These are phyloP conservation scores for Gossypium aridum DNA, from an alignment of 441 rosid species.

Conservation along the genomic window DNA sequence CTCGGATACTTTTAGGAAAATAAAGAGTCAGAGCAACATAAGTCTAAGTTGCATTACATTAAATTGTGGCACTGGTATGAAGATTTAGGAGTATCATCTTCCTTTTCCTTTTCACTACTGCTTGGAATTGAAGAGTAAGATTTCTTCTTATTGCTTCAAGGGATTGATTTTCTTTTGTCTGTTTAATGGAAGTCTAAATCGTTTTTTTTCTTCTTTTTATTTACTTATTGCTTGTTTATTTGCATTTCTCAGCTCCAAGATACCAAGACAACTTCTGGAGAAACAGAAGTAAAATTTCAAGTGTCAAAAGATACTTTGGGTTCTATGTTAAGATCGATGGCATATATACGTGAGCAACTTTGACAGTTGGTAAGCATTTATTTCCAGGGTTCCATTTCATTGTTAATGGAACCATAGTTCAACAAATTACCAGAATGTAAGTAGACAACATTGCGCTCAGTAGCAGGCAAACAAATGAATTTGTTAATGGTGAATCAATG, in stretches of 20 bases:
- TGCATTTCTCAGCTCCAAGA: slow-evolving; percentile 45
- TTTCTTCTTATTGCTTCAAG: too few relatives aligned
- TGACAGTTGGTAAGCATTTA: slow-evolving; percentile 32
- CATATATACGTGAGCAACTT: slow-evolving; percentile 50
- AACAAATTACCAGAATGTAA: neutral
- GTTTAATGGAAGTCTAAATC: too few relatives aligned
- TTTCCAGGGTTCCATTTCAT: neutral
- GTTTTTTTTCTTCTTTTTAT: neutral
- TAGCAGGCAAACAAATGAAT: neutral
- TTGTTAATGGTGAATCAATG: neutral
- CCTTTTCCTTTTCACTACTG: too few relatives aligned
- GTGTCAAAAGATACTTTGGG: slow-evolving; percentile 60
- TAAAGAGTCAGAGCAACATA: too few relatives aligned
- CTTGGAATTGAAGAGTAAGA: too few relatives aligned
- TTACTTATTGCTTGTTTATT: slow-evolving; percentile 5
- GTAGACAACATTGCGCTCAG: neutral
- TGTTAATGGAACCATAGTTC: neutral
- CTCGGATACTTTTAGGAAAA: too few relatives aligned
- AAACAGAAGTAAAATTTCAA: slow-evolving; percentile 59
- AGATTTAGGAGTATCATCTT: too few relatives aligned
- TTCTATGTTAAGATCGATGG: slow-evolving; percentile 62
- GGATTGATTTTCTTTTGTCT: too few relatives aligned
- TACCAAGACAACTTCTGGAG: slow-evolving; percentile 44
- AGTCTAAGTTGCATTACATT: too few relatives aligned
- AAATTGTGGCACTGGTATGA: too few relatives aligned